These are phyloP conservation scores for Hypomyces perniciosus DNA, from an alignment of 2,329 filamentous ascomycete genomes.

Conservation along the genomic window DNA sequence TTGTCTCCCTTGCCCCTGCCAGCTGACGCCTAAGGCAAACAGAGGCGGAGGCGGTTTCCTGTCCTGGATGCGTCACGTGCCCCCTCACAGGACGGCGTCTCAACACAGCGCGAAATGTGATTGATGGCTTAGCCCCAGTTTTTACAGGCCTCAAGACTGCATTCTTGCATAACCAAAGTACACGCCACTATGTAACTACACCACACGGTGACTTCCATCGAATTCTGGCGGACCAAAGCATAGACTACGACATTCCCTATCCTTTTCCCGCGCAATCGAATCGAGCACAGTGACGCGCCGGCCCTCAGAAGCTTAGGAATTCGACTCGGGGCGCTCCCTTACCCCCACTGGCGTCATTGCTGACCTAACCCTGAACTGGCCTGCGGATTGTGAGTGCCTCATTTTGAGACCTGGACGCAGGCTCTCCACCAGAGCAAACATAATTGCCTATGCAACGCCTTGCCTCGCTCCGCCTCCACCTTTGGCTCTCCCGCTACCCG, in stretches of 20 bases:
- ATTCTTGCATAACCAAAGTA: conserved; percentile 27
- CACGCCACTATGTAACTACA: conserved; percentile 27
- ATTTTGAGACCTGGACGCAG: conserved; percentile 26
- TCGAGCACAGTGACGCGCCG: conserved; percentile 7
- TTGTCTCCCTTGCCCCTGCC: too few species aligned
- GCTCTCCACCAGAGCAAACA: conserved; percentile 10
- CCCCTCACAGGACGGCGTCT: background rate
- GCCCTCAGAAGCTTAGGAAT: conserved; percentile 1
- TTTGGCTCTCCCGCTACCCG: background rate
- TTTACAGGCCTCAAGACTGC: conserved; percentile 18
- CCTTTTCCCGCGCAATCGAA: conserved; percentile 8
- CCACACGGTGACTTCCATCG: conserved; percentile 29
- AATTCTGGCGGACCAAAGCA: conserved; percentile 7
- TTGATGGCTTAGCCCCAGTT: conserved; percentile 13
- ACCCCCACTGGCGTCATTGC: conserved; percentile 32
- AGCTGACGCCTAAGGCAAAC: background rate
- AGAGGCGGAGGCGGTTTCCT: background rate
- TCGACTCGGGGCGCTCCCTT: conserved; percentile 1
- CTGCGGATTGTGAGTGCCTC: conserved; percentile 30
- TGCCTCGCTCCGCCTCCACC: conserved; percentile 7
- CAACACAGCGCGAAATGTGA: conserved; percentile 11
- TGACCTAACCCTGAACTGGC: conserved; percentile 33
- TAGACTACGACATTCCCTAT: conserved; percentile 4
- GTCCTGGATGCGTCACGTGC: conserved; percentile 11
- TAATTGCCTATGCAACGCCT: conserved; percentile 13